phyloP scores from a whole-genome alignment of 73 alveolate genomes.

The Paramecium sexaurelia region DNA sequence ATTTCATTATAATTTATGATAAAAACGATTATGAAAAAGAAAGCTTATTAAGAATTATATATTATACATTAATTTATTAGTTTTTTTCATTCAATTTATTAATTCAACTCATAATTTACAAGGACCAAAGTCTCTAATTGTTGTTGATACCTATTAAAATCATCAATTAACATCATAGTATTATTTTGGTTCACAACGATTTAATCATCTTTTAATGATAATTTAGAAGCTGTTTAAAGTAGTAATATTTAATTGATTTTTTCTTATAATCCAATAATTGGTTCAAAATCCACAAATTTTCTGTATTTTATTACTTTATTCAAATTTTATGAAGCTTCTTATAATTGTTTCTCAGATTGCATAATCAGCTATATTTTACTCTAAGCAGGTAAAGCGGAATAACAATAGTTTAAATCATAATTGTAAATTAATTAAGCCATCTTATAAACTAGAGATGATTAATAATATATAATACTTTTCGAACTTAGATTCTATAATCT shows the following conservation, averaged over 20 bases:
- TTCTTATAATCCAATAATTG: background rate
- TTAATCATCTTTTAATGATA: background rate
- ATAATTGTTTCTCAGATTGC: background rate
- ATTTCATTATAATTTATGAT: background rate
- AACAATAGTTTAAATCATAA: background rate
- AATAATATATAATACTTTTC: background rate
- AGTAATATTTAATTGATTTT: background rate
- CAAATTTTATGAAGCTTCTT: background rate
- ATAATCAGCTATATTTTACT: background rate
- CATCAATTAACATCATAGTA: background rate
- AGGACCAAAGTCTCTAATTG: background rate
- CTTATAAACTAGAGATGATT: background rate
- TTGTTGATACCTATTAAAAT: background rate
- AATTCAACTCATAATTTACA: background rate
- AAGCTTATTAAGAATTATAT: too few relatives aligned
- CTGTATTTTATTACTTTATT: background rate
- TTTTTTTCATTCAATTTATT: background rate
- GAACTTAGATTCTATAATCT: background rate
- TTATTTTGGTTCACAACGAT: background rate
- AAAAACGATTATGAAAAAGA: background rate
- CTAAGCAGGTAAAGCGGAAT: background rate
- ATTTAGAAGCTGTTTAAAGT: background rate
- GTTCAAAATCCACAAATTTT: constrained; percentile 20
- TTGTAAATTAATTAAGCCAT: background rate
- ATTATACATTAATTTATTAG: too few relatives aligned